These are phyloP conservation scores for Mrakia hoshinonis DNA, from an alignment of 768 basidiomycete species.

Conservation along the genomic window DNA sequence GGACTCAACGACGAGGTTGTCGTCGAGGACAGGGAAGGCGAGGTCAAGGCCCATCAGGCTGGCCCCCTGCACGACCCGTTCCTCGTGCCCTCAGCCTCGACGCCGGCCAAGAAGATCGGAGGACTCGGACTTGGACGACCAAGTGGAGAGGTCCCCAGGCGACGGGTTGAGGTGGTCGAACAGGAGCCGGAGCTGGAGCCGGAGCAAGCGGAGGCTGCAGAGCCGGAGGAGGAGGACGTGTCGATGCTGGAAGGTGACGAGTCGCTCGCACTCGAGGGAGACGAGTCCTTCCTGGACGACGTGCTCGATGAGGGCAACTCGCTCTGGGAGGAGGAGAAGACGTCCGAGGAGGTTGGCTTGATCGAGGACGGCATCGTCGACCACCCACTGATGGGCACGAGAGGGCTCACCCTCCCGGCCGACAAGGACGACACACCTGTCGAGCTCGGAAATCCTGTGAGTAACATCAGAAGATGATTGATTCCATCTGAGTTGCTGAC, in stretches of 20 bases:
- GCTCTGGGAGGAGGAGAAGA: constrained; percentile 8
- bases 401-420: background rate
- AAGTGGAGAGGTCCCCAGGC: background rate
- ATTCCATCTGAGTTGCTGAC: background rate
- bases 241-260: background rate
- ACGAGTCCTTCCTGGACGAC: background rate
- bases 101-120: constrained; percentile 4
- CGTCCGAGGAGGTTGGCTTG: constrained; percentile 1
- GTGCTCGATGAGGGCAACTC: background rate
- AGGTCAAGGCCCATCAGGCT: constrained; percentile 20
- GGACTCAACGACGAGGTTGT: constrained; percentile 9
- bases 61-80: constrained; percentile 26
- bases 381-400: constrained; percentile 9
- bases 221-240: background rate
- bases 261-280: background rate
- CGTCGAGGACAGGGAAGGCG: background rate
- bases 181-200: background rate
- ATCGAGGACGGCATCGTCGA: background rate
- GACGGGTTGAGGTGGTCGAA: background rate
- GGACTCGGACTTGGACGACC: constrained; percentile 10
- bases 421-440: background rate
- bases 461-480: background rate
- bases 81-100: constrained; percentile 6
- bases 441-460: background rate
- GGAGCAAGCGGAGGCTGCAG: background rate